Percentiles rank a stretch among this genome's conserved stretches.
phyloP scores from a whole-genome alignment of 1,284 basidiomycete species.

The Ustilago bromivora region DNA sequence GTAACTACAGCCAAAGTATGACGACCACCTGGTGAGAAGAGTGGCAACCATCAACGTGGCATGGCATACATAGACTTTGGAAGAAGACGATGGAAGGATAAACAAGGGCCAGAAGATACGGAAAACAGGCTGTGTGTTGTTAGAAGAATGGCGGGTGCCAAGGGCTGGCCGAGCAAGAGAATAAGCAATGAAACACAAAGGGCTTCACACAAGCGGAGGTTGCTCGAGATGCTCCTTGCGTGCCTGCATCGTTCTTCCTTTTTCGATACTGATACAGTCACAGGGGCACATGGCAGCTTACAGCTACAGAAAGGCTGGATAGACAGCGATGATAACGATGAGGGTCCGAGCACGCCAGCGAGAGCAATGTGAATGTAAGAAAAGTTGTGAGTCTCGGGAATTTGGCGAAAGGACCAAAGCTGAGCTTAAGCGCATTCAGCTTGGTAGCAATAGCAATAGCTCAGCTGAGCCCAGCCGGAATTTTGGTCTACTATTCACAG shows the following conservation, averaged over 20 bases:
- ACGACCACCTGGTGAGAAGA: neutral
- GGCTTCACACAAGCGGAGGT: too few species aligned
- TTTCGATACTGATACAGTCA: neutral
- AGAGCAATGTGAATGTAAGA: neutral
- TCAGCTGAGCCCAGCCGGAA: neutral
- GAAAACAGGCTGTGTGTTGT: neutral
- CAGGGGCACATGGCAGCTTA: neutral
- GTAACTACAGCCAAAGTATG: neutral
- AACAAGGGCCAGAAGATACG: neutral
- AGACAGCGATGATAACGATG: neutral
- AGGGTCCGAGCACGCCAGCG: neutral
- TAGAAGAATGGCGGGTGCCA: too few species aligned
- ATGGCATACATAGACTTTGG: neutral
- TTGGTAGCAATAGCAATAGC: neutral
- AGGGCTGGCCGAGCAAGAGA: neutral
- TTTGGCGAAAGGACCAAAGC: neutral
- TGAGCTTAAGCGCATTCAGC: neutral
- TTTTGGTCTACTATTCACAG: neutral
- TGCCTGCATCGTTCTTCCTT: too few species aligned
- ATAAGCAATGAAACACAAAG: too few species aligned
- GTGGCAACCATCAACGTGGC: neutral
- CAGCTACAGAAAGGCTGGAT: neutral
- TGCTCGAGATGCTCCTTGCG: too few species aligned
- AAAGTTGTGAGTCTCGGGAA: neutral
- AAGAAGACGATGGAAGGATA: neutral